These are phyloP conservation scores for Parastagonospora avenae DNA, from an alignment of 2,329 filamentous ascomycete genomes.

Conservation along the genomic window DNA sequence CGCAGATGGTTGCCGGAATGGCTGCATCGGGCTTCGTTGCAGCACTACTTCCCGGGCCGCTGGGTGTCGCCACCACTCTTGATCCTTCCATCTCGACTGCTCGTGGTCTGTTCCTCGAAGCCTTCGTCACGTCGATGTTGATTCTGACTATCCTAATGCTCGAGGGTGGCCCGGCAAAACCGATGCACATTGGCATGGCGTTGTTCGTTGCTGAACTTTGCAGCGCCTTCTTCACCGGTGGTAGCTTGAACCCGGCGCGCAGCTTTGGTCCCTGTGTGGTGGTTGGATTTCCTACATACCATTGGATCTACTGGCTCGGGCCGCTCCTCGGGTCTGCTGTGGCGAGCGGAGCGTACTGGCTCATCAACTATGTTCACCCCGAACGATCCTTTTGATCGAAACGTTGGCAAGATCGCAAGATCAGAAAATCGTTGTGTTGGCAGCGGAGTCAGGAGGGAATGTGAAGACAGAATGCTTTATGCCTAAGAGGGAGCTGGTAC, in stretches of 20 bases:
- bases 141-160: conserved; percentile 58
- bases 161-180: conserved; percentile 66
- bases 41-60: conserved; percentile 34
- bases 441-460: too few species aligned
- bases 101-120: conserved; percentile 35
- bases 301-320: conserved; percentile 53
- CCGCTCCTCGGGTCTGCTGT: conserved; percentile 49
- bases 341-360: conserved; percentile 54
- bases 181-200: conserved; percentile 71
- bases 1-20: conserved; percentile 38
- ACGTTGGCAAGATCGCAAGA: background rate
- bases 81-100: conserved; percentile 27
- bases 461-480: too few species aligned
- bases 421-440: background rate
- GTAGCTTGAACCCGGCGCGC: conserved; percentile 54
- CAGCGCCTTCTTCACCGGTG: conserved; percentile 54
- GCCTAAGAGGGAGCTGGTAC: too few species aligned
- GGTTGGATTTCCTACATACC: conserved; percentile 44
- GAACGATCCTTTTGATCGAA: background rate
- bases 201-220: conserved; percentile 66
- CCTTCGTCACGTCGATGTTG: conserved; percentile 42
- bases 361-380: conserved; percentile 41
- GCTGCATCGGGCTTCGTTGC: conserved; percentile 36
- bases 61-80: conserved; percentile 31
- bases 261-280: conserved; percentile 53